These are phyloP conservation scores for Aspergillus novoparasiticus DNA, from an alignment of 2,329 filamentous ascomycete species.

Conservation along the genomic window DNA sequence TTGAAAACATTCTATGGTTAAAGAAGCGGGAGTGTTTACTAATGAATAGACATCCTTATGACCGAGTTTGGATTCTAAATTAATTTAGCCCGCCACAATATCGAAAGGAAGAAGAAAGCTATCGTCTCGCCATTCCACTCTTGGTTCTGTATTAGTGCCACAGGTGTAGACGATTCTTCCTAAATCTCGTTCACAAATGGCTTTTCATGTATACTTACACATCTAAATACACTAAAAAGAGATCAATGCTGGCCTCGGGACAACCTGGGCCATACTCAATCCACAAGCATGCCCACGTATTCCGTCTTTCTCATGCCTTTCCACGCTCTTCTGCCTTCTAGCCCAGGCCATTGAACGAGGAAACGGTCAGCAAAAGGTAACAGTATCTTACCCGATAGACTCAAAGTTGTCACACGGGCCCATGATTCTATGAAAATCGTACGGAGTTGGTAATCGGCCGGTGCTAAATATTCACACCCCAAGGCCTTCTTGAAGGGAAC, in stretches of 20 bases:
- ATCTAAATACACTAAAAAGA: neutral
- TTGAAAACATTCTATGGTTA: neutral
- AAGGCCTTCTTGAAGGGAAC: constrained; percentile 8
- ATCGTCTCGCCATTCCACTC: neutral
- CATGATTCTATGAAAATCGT: constrained; percentile 91
- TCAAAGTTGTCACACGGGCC: constrained; percentile 80
- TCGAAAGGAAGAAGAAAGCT: neutral
- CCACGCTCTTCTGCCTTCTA: constrained; percentile 54
- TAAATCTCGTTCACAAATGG: neutral
- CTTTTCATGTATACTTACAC: neutral
- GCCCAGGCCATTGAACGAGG: constrained; percentile 75
- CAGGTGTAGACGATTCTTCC: neutral
- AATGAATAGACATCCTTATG: neutral
- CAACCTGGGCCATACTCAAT: constrained; percentile 22
- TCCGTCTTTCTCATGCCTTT: constrained; percentile 41
- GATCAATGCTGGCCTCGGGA: neutral
- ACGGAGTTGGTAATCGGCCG: constrained; percentile 59
- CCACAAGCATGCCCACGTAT: constrained; percentile 43
- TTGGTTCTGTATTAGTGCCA: neutral
- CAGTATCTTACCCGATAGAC: constrained; percentile 80
- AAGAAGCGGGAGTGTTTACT: neutral
- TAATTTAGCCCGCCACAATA: neutral
- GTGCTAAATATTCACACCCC: constrained; percentile 17
- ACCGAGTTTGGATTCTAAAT: neutral
- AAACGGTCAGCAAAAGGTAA: constrained; percentile 73